Conservation (phyloP, 225 moss, liverwort and hornwort species). For the Bryoerythrophyllum caledonicum region DNA sequence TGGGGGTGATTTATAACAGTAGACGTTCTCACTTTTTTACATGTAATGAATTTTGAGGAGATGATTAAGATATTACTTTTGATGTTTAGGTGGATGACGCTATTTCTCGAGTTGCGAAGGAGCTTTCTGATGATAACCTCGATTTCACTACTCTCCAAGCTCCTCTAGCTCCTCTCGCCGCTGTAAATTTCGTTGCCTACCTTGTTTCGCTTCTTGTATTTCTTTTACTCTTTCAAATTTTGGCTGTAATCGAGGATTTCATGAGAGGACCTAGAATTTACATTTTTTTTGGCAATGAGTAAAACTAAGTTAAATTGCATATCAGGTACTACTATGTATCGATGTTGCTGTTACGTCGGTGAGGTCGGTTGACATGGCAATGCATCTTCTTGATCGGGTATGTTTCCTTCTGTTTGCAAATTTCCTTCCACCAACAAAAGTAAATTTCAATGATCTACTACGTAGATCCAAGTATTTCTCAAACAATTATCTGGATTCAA, state of each 20-base stretch:
- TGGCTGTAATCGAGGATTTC: neutral
- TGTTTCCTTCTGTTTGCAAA: neutral
- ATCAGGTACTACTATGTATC: conserved; percentile 79
- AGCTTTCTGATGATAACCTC: conserved; percentile 60
- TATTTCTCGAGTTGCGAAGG: conserved; percentile 57
- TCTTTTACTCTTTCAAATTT: neutral
- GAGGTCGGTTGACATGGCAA: conserved; percentile 74
- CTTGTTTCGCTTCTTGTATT: neutral
- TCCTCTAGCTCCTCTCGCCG: conserved; percentile 72
- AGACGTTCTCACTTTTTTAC: neutral
- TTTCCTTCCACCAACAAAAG: neutral
- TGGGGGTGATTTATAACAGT: neutral
- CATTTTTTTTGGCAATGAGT: conserved; percentile 9
- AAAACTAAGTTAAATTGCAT: neutral
- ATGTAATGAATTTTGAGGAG: conserved; percentile 1
- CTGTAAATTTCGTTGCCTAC: conserved; percentile 40
- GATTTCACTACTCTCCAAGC: conserved; percentile 56
- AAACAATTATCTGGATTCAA: neutral
- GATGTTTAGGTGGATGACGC: conserved; percentile 68
- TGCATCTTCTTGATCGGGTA: conserved; percentile 90
- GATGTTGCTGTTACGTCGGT: conserved; percentile 87
- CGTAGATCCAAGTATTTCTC: neutral
- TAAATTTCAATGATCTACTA: neutral
- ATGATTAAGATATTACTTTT: conserved; percentile 13
- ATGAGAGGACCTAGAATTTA: conserved; percentile 2